phyloP scores from a whole-genome alignment of 306 rosid genomes.

The Cucurbita pepo region DNA sequence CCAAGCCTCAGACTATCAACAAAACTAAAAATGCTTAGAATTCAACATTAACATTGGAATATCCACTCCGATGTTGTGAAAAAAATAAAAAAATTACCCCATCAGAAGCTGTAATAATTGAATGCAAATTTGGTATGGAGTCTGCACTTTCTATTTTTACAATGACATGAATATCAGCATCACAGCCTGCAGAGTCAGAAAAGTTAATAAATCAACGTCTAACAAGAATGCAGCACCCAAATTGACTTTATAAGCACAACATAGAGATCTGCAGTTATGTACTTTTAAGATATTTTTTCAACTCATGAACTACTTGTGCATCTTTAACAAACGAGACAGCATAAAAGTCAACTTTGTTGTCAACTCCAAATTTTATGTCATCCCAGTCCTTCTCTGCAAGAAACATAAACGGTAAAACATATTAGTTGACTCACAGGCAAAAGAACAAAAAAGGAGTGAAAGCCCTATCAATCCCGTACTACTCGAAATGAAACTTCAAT shows the following conservation, averaged over 20 bases:
- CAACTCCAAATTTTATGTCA: conserved; percentile 95
- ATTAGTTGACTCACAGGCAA: neutral
- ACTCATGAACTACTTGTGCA: conserved; percentile 82
- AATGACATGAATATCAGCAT: conserved; percentile 82
- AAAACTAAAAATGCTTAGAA: neutral
- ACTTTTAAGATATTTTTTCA: conserved; percentile 87
- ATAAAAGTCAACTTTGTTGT: conserved; percentile 89
- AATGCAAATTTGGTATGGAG: conserved; percentile 82
- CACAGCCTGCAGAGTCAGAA: conserved; percentile 43
- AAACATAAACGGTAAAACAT: conserved; percentile 1
- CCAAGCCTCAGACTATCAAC: neutral
- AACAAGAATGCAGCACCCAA: neutral
- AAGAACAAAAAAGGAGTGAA: neutral
- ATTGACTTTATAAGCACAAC: neutral
- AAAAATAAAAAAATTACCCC: conserved; percentile 25
- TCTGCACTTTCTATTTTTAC: conserved; percentile 97
- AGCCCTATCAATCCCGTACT: neutral
- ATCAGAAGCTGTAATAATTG: conserved; percentile 71
- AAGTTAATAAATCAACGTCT: neutral
- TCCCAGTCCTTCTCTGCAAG: conserved; percentile 99
- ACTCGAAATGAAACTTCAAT: neutral
- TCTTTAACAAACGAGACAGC: conserved; percentile 99
- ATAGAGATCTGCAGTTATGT: conserved; percentile 3
- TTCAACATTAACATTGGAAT: neutral
- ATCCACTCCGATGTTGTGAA: neutral